Evolutionary conservation across 2,329 filamentous ascomycete species (phyloP).

Genomic region (Diplodia scrobiculata): DNA sequence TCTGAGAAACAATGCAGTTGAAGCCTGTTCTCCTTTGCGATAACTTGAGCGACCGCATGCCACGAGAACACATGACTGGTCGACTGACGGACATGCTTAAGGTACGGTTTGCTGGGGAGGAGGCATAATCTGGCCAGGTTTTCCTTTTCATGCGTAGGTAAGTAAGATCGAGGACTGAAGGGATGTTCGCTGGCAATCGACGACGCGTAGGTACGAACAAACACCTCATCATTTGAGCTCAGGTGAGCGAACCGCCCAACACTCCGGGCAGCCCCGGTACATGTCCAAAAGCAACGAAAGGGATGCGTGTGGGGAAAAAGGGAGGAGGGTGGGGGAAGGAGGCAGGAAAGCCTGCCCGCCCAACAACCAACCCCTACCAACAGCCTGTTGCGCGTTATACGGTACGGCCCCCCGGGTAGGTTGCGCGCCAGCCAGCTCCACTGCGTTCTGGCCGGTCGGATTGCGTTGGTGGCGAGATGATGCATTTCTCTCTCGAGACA

Average conservation of each 20-base stretch:
- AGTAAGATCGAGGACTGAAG: not conserved
- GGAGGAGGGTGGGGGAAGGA: too few species aligned
- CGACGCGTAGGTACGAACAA: not conserved
- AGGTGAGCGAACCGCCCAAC: not conserved
- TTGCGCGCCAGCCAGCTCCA: not conserved
- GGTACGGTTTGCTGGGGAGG: not conserved
- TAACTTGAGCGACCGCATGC: not conserved
- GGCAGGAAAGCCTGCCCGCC: not conserved
- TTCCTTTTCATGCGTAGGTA: not conserved
- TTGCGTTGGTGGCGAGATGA: not conserved
- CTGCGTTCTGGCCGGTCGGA: too few species aligned
- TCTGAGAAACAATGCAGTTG: not conserved
- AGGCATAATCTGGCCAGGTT: not conserved
- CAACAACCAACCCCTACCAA: not conserved
- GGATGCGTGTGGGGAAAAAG: not conserved
- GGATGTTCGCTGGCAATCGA: not conserved
- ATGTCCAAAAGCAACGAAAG: not conserved
- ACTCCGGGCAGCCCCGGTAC: not conserved
- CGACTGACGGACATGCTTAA: not conserved
- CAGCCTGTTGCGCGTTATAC: not conserved
- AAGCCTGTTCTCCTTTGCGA: not conserved
- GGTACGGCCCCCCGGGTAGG: not conserved
- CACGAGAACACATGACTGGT: not conserved
- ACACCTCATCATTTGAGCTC: not conserved
- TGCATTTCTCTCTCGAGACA: not conserved